A percentile compares a stretch with the other conserved stretches of the same genome.
Conservation (phyloP, 305 asterid species). For the Fraxinus baroniana region DNA sequence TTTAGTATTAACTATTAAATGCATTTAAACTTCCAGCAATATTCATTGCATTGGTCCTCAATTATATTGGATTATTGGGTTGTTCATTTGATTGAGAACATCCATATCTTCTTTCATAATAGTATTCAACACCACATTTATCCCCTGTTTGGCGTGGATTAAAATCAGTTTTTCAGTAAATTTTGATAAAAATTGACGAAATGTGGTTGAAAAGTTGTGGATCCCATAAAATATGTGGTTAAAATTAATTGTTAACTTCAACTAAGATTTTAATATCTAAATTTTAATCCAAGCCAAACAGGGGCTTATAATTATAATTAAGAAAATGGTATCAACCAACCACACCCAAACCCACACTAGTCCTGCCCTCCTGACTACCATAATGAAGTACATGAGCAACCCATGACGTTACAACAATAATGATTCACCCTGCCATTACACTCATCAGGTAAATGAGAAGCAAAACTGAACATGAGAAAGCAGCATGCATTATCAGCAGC, state of each 20-base stretch:
- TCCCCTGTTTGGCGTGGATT: neutral
- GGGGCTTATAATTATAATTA: neutral
- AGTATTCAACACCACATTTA: neutral
- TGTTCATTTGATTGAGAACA: neutral
- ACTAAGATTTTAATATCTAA: neutral
- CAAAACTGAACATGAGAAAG: neutral
- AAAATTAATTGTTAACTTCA: neutral
- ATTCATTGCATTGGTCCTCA: neutral
- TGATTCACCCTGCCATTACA: neutral
- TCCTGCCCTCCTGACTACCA: neutral
- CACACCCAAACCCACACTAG: neutral
- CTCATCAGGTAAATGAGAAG: neutral
- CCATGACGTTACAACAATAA: neutral
- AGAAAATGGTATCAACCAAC: neutral
- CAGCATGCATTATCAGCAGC: neutral
- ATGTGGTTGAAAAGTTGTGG: neutral
- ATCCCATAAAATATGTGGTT: too few species aligned
- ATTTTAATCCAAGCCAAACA: neutral
- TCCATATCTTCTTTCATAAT: neutral
- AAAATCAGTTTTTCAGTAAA: too few species aligned
- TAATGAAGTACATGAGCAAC: neutral
- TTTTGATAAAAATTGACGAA: too few species aligned
- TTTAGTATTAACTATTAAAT: constrained; percentile 6
- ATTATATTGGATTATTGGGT: neutral
- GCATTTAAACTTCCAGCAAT: neutral